Evolutionary conservation across 140 eudicot genomes (phyloP).

Genomic region (Bidens hawaiensis): DNA sequence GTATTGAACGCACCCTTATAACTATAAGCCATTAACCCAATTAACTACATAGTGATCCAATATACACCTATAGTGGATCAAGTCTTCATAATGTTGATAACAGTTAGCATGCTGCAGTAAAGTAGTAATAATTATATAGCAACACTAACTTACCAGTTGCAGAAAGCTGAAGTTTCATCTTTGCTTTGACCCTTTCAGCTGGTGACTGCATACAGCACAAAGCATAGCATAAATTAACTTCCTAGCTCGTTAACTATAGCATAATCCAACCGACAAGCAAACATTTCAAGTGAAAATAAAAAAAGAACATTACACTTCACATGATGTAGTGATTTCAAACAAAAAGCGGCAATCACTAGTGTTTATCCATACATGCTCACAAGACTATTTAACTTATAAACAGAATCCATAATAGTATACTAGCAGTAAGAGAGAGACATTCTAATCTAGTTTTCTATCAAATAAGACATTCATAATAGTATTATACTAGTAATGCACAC

Average conservation of each 20-base stretch:
- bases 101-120: slow-evolving; percentile 1
- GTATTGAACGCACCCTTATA: no score
- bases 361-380: background rate
- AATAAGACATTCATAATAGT: background rate
- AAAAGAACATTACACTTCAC: background rate
- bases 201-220: slow-evolving; percentile 57
- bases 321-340: background rate
- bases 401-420: background rate
- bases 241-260: background rate
- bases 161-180: slow-evolving; percentile 93
- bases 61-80: background rate
- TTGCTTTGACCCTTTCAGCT: slow-evolving; percentile 91
- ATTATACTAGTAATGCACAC: no score
- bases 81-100: background rate
- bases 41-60: background rate
- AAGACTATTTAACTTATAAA: background rate
- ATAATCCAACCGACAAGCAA: background rate
- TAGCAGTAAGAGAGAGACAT: background rate
- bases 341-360: slow-evolving; percentile 1
- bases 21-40: slow-evolving; percentile 1
- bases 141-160: slow-evolving; percentile 58
- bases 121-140: background rate
- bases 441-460: background rate
- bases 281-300: background rate
- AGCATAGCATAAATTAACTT: slow-evolving; percentile 4